Base-by-base conservation (phyloP, 257 asterid species). In the Ligustrum vulgare region DNA sequence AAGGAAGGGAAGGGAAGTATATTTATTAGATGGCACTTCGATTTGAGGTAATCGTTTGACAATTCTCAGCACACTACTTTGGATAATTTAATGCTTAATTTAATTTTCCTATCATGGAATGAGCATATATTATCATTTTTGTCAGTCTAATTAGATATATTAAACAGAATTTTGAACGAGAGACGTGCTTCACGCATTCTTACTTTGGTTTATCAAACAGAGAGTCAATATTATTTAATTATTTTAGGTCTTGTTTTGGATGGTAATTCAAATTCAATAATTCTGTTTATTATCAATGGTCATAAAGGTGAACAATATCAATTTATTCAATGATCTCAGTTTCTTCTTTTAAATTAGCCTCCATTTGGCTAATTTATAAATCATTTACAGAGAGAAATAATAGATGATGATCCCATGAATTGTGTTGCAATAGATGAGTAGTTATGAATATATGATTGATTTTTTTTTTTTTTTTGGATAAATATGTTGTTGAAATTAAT, bases 21-120 rank as follows among this genome's bases (percentile, higher is more conserved):
- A 32, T 70, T 25, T 36, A 25, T 76, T 54, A 69, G 62, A 81
- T 83, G 88, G 87, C 88, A 72, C 84, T 86, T 70, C 86, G 82
- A 39, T 86, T 86, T 77, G 90, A 83, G 87, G 86, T 86, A 71
- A 25, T 5, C n/a, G 33, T 8, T 28, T 43, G 8, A 13, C 56
- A 49, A n/a, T 13, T 62, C 67, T 70, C 2, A 65, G 28, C 34
- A 23, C 49, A 35, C 8, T 25, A 31, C 56, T 43, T 41, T 23
- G 73, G 31, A 56, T 32, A 39, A 39, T 39, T 39, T 39, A 10
- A 51, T 54, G 25, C 63, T 28, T 11, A 20, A 54, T 54, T 54
- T 54, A 16, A 51, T 11, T n/a, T 56, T 31, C 64, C 3, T 20
- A 28, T 13, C 18, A 12, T 54, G 12, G 54, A 16, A 54, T 54